Evolutionary conservation across 768 basidiomycete genomes (phyloP).

Genomic region (Lyophyllum shimeji): DNA sequence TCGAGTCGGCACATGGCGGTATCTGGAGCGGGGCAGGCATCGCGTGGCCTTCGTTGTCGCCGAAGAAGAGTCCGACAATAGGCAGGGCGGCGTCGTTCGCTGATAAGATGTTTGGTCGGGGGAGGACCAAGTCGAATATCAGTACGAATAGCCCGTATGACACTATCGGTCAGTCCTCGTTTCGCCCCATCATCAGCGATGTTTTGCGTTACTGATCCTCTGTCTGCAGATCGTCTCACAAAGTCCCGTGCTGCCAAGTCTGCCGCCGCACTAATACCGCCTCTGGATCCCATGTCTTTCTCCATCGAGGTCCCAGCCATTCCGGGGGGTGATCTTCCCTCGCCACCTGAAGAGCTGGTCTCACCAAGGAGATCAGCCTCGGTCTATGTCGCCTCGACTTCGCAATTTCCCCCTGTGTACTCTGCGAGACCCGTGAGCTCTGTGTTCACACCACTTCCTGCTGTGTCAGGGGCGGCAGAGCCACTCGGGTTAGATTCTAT

Average conservation of each 20-base stretch:
- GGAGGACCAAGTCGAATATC: slow-evolving; percentile 51
- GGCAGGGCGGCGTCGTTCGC: slow-evolving; percentile 60
- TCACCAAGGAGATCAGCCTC: slow-evolving; percentile 20
- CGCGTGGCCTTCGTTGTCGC: slow-evolving; percentile 48
- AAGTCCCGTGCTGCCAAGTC: slow-evolving; percentile 17
- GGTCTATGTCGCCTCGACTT: slow-evolving; percentile 15
- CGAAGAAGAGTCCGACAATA: slow-evolving; percentile 49
- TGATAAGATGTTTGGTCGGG: slow-evolving; percentile 56
- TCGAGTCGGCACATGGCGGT: slow-evolving; percentile 30
- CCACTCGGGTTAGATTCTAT: slow-evolving; percentile 5
- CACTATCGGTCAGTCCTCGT: slow-evolving; percentile 38
- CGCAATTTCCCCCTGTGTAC: slow-evolving; percentile 17
- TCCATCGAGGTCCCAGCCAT: slow-evolving; percentile 17
- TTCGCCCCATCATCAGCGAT: background rate
- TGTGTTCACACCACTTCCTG: slow-evolving; percentile 11
- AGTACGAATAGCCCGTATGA: slow-evolving; percentile 36
- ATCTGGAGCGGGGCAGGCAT: slow-evolving; percentile 29
- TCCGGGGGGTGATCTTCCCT: slow-evolving; percentile 12
- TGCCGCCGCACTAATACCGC: slow-evolving; percentile 19
- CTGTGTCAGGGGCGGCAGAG: background rate
- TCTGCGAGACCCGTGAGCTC: slow-evolving; percentile 18
- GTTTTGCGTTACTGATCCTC: background rate
- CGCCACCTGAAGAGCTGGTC: slow-evolving; percentile 17
- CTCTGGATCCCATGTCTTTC: slow-evolving; percentile 22
- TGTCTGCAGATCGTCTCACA: slow-evolving; percentile 15